Base-by-base conservation (phyloP, 805 yeast species). In the Pichia membranifaciens region DNA sequence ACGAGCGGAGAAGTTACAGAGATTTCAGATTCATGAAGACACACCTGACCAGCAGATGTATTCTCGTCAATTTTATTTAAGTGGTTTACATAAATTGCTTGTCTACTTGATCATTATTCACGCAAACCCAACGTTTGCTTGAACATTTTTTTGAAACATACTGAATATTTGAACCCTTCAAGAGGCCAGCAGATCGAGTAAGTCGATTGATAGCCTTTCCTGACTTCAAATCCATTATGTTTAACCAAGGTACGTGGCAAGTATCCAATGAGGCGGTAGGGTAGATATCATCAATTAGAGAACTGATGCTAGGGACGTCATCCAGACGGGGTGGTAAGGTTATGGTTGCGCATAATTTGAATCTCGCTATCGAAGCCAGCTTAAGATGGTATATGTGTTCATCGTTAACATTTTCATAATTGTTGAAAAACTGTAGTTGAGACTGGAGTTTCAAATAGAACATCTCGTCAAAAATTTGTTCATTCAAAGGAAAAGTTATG, bases 251-350 rank as follows among this genome's bases (percentile, higher is more conserved):
- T 4, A 43, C 43, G 6, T 39, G 45, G 13, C 41, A 45, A 17
- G 28, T 38, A 22, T 45, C 32, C 29, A 45, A 13, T 6, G 47
- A 44, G 17, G 48, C 28, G 18, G 17, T 16, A 8, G 47, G 44
- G 20, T n/a, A 28, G 9, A 44, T 41, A 32, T 40, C 18, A 17
- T 48, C n/a, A 25, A 21, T 38, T 16, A 48, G 17, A n/a, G 36
- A 38, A n/a, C 32, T 28, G 3, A 37, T 31, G 17, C 36, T 22
- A 9, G 55, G 55, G 3, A 53, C 38, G 3, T 39, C 33, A 42
- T 79, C 84, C 1, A 51, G 45, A 44, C 83, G 63, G 21, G 84
- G 82, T 3, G 73, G 72, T 22, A 80, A 60, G 2, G 78, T 69
- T 4, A 78, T 77, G 34, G 68, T 67, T 42, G 71, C 65, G 81